phyloP scores from a whole-genome alignment of 192 early-diverging fungal genomes.

The Coemansia sp. region DNA sequence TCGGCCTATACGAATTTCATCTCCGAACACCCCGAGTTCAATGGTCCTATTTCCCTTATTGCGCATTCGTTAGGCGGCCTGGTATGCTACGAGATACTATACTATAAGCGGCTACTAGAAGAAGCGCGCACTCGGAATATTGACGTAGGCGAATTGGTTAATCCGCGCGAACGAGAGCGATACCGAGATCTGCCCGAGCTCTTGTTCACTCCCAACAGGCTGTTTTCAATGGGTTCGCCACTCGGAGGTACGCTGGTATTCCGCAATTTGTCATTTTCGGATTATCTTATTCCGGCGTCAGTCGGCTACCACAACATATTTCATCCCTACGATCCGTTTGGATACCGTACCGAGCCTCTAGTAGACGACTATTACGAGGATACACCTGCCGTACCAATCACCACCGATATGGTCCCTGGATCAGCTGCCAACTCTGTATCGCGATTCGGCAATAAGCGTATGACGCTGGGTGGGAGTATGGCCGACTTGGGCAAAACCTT shows the following conservation, averaged over 20 bases:
- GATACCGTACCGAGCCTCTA: slow-evolving; percentile 72
- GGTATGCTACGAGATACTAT: slow-evolving; percentile 69
- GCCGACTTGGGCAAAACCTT: slow-evolving; percentile 35
- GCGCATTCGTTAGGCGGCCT: slow-evolving; percentile 74
- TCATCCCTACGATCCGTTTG: slow-evolving; percentile 76
- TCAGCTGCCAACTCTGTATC: not conserved
- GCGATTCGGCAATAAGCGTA: not conserved
- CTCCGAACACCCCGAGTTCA: slow-evolving; percentile 62
- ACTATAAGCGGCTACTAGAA: slow-evolving; percentile 21
- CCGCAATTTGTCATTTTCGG: slow-evolving; percentile 59
- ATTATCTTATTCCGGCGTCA: slow-evolving; percentile 57
- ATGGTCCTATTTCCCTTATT: slow-evolving; percentile 62
- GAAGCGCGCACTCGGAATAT: slow-evolving; percentile 8
- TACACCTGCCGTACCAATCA: slow-evolving; percentile 55
- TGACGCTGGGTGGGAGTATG: slow-evolving; percentile 28
- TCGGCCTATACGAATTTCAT: slow-evolving; percentile 61
- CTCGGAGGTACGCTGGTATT: slow-evolving; percentile 67
- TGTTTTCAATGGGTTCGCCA: slow-evolving; percentile 43
- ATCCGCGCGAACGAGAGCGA: slow-evolving; percentile 18
- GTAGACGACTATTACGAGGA: slow-evolving; percentile 57
- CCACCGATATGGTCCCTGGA: not conserved
- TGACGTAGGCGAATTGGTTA: not conserved
- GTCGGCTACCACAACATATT: slow-evolving; percentile 72
- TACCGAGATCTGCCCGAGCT: slow-evolving; percentile 29
- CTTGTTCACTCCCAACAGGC: slow-evolving; percentile 28